Base-by-base conservation (phyloP, 371 early-diverging fungal genomes). In the Mucor saturninus region DNA sequence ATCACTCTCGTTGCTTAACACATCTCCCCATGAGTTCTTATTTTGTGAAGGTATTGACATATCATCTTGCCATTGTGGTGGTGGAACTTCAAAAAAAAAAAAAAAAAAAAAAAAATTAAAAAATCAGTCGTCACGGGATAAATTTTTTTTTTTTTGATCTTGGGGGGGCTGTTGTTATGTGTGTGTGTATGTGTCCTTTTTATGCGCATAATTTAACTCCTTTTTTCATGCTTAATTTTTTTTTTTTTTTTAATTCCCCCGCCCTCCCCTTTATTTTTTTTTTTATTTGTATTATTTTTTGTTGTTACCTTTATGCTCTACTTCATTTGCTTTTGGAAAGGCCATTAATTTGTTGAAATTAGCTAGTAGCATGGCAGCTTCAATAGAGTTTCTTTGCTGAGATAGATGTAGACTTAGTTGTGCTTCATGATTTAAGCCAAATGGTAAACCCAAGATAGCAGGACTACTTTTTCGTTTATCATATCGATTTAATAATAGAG, bases 401-500 rank as follows among this genome's bases (percentile, higher is more conserved):
- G 73, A 74, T 52, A 79, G 57, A 53, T 74, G 76, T 28, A 72
- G 31, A 63, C 73, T 74, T 45, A 76, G 64, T 61, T 74, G 76
- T 14, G 67, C 64, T 62, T 73, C 71, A 61, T 70, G 68, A 13
- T 67, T 72, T 40, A 76, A 40, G 28, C 71, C 79, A 52, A 68
- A 68, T 14, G 73, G 73, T 39, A 79, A 64, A 14, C 79, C 81
- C 9, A 80, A 49, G 21, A 77, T 75, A 38, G 81, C 81, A 29
- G 81, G 81, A 60, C 81, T 80, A 63, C 81, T 80, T 49, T 80
- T 80, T 32, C 81, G 71, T 59, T 80, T 80, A 42, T 80, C 80
- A 48, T 56, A 68, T 61, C 69, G 42, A 53, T 60, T 64, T 13
- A 63, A 43, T 46, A 64, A 31, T 15, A 68, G 56, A 56, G 69